Conservation (phyloP, 208 protist species). For the Leishmania aethiopica region DNA sequence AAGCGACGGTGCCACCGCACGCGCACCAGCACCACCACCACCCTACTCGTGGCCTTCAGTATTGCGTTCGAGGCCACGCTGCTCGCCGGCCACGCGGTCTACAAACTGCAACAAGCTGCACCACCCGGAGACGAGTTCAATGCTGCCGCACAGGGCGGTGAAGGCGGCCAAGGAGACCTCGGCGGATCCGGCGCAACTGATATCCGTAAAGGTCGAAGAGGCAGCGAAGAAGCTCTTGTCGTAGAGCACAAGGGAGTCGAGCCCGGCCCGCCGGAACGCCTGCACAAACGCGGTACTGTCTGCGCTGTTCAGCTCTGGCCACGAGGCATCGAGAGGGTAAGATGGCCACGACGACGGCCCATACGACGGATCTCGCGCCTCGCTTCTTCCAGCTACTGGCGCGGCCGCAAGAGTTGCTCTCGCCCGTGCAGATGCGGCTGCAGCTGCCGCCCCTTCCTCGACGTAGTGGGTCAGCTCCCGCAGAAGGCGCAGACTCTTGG, state of each 20-base stretch:
- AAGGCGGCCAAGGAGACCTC: slow-evolving; percentile 71
- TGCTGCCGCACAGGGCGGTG: slow-evolving; percentile 66
- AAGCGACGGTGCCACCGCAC: background rate
- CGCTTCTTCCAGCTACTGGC: background rate
- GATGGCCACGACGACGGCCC: background rate
- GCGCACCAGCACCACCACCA: background rate
- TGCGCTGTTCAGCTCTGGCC: slow-evolving; percentile 23
- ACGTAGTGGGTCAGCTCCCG: slow-evolving; percentile 18
- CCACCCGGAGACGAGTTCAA: slow-evolving; percentile 44
- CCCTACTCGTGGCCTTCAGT: background rate
- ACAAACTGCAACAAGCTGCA: slow-evolving; percentile 32
- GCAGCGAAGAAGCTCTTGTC: slow-evolving; percentile 22
- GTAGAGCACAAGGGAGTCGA: slow-evolving; percentile 54
- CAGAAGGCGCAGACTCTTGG: slow-evolving; percentile 52
- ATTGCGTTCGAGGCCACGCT: background rate
- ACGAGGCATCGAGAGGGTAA: slow-evolving; percentile 17
- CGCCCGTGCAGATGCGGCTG: background rate
- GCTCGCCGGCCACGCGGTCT: slow-evolving; percentile 31
- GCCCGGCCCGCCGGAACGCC: slow-evolving; percentile 21
- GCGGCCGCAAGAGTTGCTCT: background rate
- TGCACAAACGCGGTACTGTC: slow-evolving; percentile 24
- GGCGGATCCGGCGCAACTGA: slow-evolving; percentile 20
- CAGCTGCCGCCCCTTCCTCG: background rate
- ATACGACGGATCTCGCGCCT: background rate
- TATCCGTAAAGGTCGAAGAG: background rate